Percentiles rank a stretch among this genome's conserved stretches.
phyloP scores from a whole-genome alignment of 2,329 filamentous ascomycete species.

The Epichloe sp. region DNA sequence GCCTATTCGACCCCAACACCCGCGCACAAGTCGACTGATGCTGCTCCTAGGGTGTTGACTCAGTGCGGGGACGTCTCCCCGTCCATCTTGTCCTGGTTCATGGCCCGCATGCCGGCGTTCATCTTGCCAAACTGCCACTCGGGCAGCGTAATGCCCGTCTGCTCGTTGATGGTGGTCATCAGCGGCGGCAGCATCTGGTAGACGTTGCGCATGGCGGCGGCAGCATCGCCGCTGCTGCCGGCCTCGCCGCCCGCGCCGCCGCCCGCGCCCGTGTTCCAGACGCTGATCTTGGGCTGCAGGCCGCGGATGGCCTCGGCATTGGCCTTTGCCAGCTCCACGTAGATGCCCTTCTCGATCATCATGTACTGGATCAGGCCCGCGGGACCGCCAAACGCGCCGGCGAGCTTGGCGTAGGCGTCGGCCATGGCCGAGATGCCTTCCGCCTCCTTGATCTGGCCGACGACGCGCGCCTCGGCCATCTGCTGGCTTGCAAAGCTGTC shows the following conservation, averaged over 20 bases:
- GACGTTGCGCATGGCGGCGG: constrained; percentile 55
- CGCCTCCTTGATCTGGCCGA: constrained; percentile 56
- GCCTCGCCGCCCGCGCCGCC: constrained; percentile 36
- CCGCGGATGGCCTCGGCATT: constrained; percentile 66
- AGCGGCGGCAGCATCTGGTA: constrained; percentile 77
- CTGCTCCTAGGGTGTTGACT: no score
- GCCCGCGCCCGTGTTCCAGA: constrained; percentile 66
- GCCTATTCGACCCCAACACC: no score
- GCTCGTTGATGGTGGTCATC: constrained; percentile 75
- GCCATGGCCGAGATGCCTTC: constrained; percentile 68
- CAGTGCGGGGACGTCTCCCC: no score
- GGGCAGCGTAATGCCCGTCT: constrained; percentile 72
- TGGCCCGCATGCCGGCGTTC: constrained; percentile 22
- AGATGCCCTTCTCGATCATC: constrained; percentile 76
- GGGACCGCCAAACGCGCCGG: constrained; percentile 63
- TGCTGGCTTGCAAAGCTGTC: constrained; percentile 25
- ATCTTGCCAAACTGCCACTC: constrained; percentile 55
- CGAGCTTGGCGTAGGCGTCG: constrained; percentile 62
- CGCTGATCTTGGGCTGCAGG: constrained; percentile 76
- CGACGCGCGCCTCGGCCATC: constrained; percentile 45
- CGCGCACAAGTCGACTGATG: no score
- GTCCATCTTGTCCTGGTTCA: constrained; percentile 8
- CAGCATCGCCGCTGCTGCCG: constrained; percentile 35
- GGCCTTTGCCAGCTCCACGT: constrained; percentile 62
- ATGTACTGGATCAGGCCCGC: constrained; percentile 69